Base-by-base conservation (phyloP, 345 rosid genomes). In the Eutrema japonicum region DNA sequence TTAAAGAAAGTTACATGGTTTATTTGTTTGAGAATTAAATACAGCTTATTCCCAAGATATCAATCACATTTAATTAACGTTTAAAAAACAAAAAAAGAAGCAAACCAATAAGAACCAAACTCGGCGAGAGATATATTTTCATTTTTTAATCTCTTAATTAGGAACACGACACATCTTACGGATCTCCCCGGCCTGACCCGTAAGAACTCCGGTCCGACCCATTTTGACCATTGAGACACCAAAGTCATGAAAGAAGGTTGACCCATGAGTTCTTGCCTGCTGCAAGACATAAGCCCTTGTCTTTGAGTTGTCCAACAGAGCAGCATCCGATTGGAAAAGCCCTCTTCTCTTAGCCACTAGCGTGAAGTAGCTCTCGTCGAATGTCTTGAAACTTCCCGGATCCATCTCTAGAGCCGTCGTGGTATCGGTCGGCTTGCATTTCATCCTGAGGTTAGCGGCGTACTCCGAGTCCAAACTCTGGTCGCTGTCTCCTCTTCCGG, bases 291-390 rank as follows among this genome's bases (percentile, higher is more conserved):
- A 56, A 41, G 50, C 62, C 42, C 8, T 64, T 1, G 88, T 80
- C 16, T 53, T 72, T 4, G 73, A 38, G 54, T 85, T 46, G 8
- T 79, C 80, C 4, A 86, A 68, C 33, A 88, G 84, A 26, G 90
- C 86, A 8, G 89, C 89, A 18, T 89, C 92, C 1, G 90, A 89
- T 36, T 80, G 85, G 75, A 89, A 82, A 14, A 85, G 79, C 2
- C 92, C 92, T 68, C 79, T 82, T 59, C 83, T 64, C 75, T 78
- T 68, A 41, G 69, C 74, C 27, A 85, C 76, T 18, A 38, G 64
- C 6, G n/a, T 62, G 68, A 66, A 87, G 82, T 86, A 91, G 53
- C 79, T 8, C 40, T 6, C 72, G 72, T 91, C 90, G 10, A 89
- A 91, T 8, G 58, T 67, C 0, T 22, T 26, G 32, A 75, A 36